A percentile compares a stretch with the other conserved stretches of the same genome.
These are phyloP conservation scores for Chlamydomonas schloesseri DNA, from an alignment of 139 green algal genomes.

Conservation along the genomic window DNA sequence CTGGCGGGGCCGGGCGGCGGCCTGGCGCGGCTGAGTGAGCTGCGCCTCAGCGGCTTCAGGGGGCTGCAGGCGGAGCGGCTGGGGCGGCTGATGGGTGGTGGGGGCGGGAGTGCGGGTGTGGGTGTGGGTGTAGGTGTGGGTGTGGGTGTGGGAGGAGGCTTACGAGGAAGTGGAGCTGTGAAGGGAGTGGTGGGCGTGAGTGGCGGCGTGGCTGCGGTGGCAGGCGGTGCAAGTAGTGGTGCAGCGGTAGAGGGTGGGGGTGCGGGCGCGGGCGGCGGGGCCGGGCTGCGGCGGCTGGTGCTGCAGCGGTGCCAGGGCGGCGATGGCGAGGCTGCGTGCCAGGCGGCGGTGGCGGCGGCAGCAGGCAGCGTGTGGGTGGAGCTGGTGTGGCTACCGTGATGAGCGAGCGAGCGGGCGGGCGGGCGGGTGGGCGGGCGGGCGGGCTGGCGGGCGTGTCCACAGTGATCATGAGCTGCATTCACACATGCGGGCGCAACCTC, in stretches of 20 bases:
- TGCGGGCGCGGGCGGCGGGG: neutral
- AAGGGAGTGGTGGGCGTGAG: no score
- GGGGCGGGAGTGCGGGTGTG: no score
- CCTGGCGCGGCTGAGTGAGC: neutral
- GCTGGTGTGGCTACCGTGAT: neutral
- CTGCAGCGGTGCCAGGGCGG: neutral
- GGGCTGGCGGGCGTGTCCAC: no score
- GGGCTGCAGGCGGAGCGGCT: neutral
- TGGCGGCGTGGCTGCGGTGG: no score
- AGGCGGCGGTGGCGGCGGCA: neutral
- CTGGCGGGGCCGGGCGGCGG: neutral
- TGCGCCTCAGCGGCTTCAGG: neutral
- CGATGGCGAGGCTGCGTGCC: neutral
- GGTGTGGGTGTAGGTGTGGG: no score
- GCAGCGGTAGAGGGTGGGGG: neutral
- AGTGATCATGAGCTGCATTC: no score
- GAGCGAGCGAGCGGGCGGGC: no score
- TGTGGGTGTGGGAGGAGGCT: no score
- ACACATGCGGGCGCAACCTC: no score
- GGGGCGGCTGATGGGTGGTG: neutral
- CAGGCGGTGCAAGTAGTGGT: neutral
- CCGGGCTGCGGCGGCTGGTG: neutral
- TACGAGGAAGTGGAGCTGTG: no score
- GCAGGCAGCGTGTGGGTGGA: conserved; percentile 1
- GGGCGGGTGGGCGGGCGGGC: no score